These are phyloP conservation scores for Xerocomus amazonicus DNA, from an alignment of 1,284 basidiomycete species.

Conservation along the genomic window DNA sequence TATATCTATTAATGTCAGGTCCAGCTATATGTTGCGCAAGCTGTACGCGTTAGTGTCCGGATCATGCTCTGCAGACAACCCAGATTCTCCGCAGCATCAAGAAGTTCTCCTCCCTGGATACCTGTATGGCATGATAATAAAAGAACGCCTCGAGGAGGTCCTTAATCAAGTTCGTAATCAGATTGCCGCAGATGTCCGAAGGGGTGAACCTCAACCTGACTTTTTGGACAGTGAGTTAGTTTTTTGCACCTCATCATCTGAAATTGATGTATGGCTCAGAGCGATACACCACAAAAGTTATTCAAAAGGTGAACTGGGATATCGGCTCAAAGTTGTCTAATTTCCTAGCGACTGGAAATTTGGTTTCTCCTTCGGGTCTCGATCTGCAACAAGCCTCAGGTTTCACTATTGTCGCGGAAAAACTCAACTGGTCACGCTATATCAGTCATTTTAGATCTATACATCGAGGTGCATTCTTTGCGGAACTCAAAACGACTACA, in stretches of 20 bases:
- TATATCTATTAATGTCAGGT: constrained; percentile 12
- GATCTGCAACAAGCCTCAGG: constrained; percentile 97
- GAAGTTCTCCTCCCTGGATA: constrained; percentile 94
- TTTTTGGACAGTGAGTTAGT: constrained; percentile 75
- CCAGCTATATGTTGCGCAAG: constrained; percentile 94
- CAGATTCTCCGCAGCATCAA: constrained; percentile 98
- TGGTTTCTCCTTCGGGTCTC: constrained; percentile 92
- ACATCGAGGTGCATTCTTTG: constrained; percentile 99
- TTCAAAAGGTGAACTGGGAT: constrained; percentile 85
- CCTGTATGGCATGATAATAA: constrained; percentile 97
- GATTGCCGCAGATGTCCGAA: constrained; percentile 74
- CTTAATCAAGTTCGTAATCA: constrained; percentile 73
- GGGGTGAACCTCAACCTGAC: constrained; percentile 71
- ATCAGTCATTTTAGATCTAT: constrained; percentile 98
- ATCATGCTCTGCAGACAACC: constrained; percentile 92
- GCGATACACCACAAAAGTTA: constrained; percentile 78
- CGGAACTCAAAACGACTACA: constrained; percentile 97
- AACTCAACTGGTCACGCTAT: constrained; percentile 98
- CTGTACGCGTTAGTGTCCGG: constrained; percentile 91
- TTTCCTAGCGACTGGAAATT: constrained; percentile 97
- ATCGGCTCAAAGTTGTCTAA: constrained; percentile 88
- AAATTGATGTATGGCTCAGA: constrained; percentile 41
- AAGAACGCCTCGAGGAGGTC: constrained; percentile 93
- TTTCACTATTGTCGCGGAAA: constrained; percentile 98
- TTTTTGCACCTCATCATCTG: not conserved